Evolutionary conservation across 495 filamentous ascomycete species (phyloP), one percentile per base, ranked within the genome.

Genomic region (Xylaria acuta): DNA sequence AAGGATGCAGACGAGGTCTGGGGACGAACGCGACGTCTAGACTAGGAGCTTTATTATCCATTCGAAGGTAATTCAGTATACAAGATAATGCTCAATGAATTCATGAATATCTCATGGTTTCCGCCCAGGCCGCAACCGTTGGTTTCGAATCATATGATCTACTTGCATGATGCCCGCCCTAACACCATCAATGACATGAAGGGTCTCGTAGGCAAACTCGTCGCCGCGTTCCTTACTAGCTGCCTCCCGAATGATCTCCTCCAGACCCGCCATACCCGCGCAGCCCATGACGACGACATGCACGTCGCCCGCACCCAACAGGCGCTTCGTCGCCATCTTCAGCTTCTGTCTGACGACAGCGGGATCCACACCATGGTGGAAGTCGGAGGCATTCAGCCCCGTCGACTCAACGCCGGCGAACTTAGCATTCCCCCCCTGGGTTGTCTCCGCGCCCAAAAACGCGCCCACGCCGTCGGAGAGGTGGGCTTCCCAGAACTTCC

Each of bases 201-300:
- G 86, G 32, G 83, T 78, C 59, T 74, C 78, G 22, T 78, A 73
- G 0, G 92, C 93, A 60, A 86, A 83, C 18, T 85, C 80, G 54
- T 86, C 81, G 18, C 92, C 93, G 72, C 90, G 89, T 25, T 85
- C 85, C 67, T 90, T 87, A 36, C 88, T 77, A 54, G 92, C 92
- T 2, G 90, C 91, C 47, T 88, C 87, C 64, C 91, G 86, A 56
- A 97, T 93, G 63, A 92, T 91, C 69, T 90, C 86, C 68, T 95
- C 92, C 84, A 98, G 88, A 16, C 95, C 96, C 30, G 89, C 91
- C 96, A 98, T 97, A 5, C 96, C 95, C 51, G 94, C 95, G 83
- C 95, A 97, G 2, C 91, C 92, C 81, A 93, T 85, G 69, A 93
- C 88, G 32, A 94, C 89, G 71, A 92, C 87, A 36, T 87, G 87